Percentiles rank a stretch among this genome's conserved stretches.
These are phyloP conservation scores for Rubroshorea leprosula DNA, from an alignment of 345 rosid species.

Conservation along the genomic window DNA sequence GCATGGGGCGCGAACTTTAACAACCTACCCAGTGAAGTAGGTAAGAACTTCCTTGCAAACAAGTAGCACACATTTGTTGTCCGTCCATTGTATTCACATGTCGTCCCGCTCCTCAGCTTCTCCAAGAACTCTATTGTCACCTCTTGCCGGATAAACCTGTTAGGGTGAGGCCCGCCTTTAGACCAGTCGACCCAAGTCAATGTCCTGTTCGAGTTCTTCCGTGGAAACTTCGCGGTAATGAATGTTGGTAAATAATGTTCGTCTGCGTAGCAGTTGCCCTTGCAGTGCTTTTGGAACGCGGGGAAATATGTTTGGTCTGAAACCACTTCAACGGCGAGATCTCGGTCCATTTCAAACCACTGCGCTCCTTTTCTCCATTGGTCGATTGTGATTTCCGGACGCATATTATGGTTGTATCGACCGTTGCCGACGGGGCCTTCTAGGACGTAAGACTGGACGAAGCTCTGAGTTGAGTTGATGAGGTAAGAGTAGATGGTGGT, in stretches of 20 bases:
- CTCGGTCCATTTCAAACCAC: slow-evolving; percentile 72
- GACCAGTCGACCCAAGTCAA: slow-evolving; percentile 90
- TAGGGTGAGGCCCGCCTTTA: slow-evolving; percentile 68
- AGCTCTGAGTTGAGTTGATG: slow-evolving; percentile 36
- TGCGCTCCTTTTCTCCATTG: slow-evolving; percentile 93
- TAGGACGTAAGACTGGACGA: slow-evolving; percentile 56
- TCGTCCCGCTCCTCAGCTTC: slow-evolving; percentile 41
- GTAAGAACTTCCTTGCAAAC: slow-evolving; percentile 78
- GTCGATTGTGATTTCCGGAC: slow-evolving; percentile 36
- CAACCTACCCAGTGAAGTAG: slow-evolving; percentile 50
- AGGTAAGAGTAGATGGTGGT: slow-evolving; percentile 57
- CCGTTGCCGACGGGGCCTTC: slow-evolving; percentile 56
- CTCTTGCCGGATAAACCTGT: slow-evolving; percentile 33
- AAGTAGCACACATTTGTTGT: slow-evolving; percentile 47
- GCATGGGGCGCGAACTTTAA: slow-evolving; percentile 48
- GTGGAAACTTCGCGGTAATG: slow-evolving; percentile 28
- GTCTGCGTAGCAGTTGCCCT: slow-evolving; percentile 52
- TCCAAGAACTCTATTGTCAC: slow-evolving; percentile 49
- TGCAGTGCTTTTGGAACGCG: slow-evolving; percentile 49
- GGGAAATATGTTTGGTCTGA: slow-evolving; percentile 54
- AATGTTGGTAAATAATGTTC: slow-evolving; percentile 83
- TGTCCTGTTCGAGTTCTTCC: slow-evolving; percentile 54
- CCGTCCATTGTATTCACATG: slow-evolving; percentile 51
- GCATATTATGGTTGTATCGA: slow-evolving; percentile 50
- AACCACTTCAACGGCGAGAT: slow-evolving; percentile 50